Conservation (phyloP, 352 stramenopile genomes). For the Thalassiosira livingstoniorum region DNA sequence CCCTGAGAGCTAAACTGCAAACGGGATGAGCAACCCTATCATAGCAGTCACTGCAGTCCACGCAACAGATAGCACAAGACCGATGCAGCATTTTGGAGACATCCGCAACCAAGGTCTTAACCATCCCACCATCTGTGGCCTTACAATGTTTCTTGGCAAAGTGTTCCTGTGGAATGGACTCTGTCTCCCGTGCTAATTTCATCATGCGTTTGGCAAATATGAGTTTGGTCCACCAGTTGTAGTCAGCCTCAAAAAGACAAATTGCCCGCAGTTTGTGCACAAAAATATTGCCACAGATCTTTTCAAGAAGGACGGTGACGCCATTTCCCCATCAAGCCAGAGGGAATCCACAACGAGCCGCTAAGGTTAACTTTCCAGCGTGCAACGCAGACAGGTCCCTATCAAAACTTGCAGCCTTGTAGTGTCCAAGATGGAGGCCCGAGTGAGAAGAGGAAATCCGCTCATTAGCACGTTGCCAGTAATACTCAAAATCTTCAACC, state of each 20-base stretch:
- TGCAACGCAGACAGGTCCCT: background rate
- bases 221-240: conserved; percentile 37
- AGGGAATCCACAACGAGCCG: background rate
- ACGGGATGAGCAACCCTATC: conserved; percentile 8
- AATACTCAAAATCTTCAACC: conserved; percentile 14
- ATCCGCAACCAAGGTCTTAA: conserved; percentile 21
- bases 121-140: background rate
- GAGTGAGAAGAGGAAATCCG: conserved; percentile 15
- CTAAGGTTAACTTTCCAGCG: background rate
- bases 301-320: conserved; percentile 16
- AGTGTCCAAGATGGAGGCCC: conserved; percentile 14
- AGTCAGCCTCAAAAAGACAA: conserved; percentile 28
- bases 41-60: conserved; percentile 30
- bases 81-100: conserved; percentile 5
- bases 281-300: conserved; percentile 16
- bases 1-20: background rate
- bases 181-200: background rate
- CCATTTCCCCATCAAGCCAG: conserved; percentile 7
- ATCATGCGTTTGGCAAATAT: conserved; percentile 32
- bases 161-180: conserved; percentile 9
- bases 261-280: conserved; percentile 21
- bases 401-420: background rate
- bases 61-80: background rate
- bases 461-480: conserved; percentile 4
- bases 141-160: conserved; percentile 18